A percentile compares a stretch with the other conserved stretches of the same genome.
Evolutionary conservation across 768 basidiomycete species (phyloP).

Genomic region (Trametes cinnabarina): DNA sequence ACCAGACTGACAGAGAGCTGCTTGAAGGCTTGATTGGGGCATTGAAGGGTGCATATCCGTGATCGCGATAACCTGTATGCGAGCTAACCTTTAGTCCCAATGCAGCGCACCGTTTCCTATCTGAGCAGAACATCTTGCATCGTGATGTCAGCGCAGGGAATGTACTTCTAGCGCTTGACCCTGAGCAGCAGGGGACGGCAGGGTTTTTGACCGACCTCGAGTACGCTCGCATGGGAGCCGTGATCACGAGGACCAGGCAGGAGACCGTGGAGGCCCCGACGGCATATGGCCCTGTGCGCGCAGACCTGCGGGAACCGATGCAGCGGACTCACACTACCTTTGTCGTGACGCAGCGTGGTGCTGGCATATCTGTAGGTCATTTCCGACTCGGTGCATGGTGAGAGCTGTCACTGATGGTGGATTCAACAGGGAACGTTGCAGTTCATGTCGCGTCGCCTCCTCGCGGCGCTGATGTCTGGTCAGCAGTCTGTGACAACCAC

Average conservation of each 20-base stretch:
- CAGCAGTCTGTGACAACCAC: not conserved
- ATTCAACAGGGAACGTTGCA: slow-evolving; percentile 24
- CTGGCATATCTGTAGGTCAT: not conserved
- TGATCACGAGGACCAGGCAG: not conserved
- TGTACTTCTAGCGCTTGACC: slow-evolving; percentile 28
- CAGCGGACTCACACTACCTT: not conserved
- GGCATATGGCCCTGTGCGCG: not conserved
- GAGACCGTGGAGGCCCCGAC: not conserved
- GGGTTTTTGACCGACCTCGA: slow-evolving; percentile 36
- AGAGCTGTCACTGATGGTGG: not conserved
- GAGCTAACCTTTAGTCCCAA: too few species aligned
- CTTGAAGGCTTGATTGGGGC: not conserved
- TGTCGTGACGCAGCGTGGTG: not conserved
- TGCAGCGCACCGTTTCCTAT: slow-evolving; percentile 24
- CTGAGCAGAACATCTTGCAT: slow-evolving; percentile 29
- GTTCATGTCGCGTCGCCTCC: slow-evolving; percentile 23
- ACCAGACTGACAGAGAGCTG: not conserved
- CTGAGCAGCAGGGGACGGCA: not conserved
- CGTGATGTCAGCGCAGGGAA: slow-evolving; percentile 36
- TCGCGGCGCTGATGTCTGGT: not conserved
- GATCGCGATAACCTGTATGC: too few species aligned
- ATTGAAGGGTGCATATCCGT: not conserved
- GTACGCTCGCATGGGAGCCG: slow-evolving; percentile 17
- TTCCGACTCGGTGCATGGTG: not conserved
- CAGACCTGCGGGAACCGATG: not conserved